Conservation (phyloP, 1,139 yeast species). For the Geotrichum bryndzae region DNA sequence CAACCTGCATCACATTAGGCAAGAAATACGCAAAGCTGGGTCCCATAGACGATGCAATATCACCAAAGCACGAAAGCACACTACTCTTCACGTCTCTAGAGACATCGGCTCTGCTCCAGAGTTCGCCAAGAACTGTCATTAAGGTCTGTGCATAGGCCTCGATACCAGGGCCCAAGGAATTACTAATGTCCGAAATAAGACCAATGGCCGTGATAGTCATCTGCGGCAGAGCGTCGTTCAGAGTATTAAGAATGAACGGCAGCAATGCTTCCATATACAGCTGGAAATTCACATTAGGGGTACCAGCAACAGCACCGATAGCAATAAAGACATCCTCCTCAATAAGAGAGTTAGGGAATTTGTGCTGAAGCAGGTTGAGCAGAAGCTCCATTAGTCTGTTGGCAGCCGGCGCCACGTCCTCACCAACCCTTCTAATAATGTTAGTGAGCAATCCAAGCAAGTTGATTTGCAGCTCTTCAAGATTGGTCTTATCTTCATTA, state of each 20-base stretch:
- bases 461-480: constrained; percentile 87
- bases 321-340: constrained; percentile 95
- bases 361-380: constrained; percentile 59
- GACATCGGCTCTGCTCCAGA: constrained; percentile 58
- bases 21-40: constrained; percentile 66
- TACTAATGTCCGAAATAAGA: constrained; percentile 93
- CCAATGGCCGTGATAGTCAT: constrained; percentile 89
- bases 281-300: constrained; percentile 62
- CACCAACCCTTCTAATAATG: constrained; percentile 76
- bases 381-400: constrained; percentile 82
- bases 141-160: constrained; percentile 70
- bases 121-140: constrained; percentile 74
- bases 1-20: constrained; percentile 68
- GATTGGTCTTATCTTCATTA: constrained; percentile 62
- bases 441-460: constrained; percentile 81
- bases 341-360: constrained; percentile 61
- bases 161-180: constrained; percentile 71
- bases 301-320: constrained; percentile 80
- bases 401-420: constrained; percentile 59
- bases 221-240: constrained; percentile 76
- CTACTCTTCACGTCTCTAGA: constrained; percentile 81
- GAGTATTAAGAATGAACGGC: constrained; percentile 73
- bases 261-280: constrained; percentile 75
- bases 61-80: constrained; percentile 93
- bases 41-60: constrained; percentile 86